Evolutionary conservation across 2,329 filamentous ascomycete genomes (phyloP), one percentile per base, ranked within the genome.

Genomic region (Taxawa tesnikishii): DNA sequence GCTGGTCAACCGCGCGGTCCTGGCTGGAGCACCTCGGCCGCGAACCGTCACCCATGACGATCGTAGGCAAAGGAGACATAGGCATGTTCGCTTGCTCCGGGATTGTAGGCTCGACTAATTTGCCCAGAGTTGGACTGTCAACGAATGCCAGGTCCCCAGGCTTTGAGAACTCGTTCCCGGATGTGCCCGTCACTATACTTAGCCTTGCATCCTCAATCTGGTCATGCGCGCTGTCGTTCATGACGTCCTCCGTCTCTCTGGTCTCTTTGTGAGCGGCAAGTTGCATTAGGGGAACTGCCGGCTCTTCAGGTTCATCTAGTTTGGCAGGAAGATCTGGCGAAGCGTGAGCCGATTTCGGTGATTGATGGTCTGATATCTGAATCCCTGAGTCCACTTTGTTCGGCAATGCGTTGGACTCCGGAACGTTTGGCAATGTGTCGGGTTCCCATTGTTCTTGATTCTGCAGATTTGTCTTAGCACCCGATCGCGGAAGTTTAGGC

Each of bases 351-450:
- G 19, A 23, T 8, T 8, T 23, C 3, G 19, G 19, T 23, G 19
- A 23, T 8, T 23, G 8, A 8, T 23, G 19, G 19, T 8, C 19
- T 23, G 19, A 23, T 36, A 75, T 58, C 16, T 62, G 67, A 37
- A 73, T 62, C 9, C 61, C 70, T 24, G 72, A 73, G 43, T 75
- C 74, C 15, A 64, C 57, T 36, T 69, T 66, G 15, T 61, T 56
- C 3, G 56, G 19, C 19, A 23, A 3, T 8, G 19, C 54, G 16
- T 43, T 33, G 7, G 40, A 30, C 14, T 43, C 38, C n/a, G 26
- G 38, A 13, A 42, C 38, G 18, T 45, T 40, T 27, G 39, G 40
- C 19, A 15, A 7, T 12, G 4, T 26, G 11, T 13, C 15, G 32
- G 38, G 41, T 31, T 44, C 44, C 36, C 2, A n/a, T 23, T 8